phyloP scores from a whole-genome alignment of 176 grass and related monocot species.

The Bolboschoenus planiculmis region DNA sequence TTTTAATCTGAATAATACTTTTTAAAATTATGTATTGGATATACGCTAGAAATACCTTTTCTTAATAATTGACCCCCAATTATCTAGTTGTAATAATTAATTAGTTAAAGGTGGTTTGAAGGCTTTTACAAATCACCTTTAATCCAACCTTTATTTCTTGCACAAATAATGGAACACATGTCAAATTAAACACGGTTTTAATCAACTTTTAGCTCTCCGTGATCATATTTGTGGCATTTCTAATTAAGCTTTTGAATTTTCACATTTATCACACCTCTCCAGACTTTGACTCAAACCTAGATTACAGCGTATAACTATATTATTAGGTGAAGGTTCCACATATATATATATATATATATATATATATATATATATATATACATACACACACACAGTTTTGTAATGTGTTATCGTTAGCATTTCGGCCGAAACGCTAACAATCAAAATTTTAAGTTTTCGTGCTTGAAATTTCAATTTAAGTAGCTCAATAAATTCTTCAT shows the following conservation, averaged over 20 bases:
- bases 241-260: background rate
- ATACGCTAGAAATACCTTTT: background rate
- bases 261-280: background rate
- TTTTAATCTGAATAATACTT: too few species aligned
- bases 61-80: background rate
- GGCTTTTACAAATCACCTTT: background rate
- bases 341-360: too few species aligned
- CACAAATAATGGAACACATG: background rate
- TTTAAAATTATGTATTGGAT: too few species aligned
- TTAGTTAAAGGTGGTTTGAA: background rate
- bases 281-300: background rate
- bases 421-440: too few species aligned
- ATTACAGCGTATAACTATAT: background rate
- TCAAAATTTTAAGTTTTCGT: too few species aligned
- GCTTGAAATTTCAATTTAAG: too few species aligned
- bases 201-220: background rate
- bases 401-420: too few species aligned
- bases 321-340: background rate
- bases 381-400: too few species aligned
- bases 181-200: constrained; percentile 9
- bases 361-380: too few species aligned
- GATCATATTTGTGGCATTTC: background rate
- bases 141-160: background rate
- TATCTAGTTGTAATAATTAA: background rate
- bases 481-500: too few species aligned